Evolutionary conservation across 2,329 filamentous ascomycete species (phyloP).

Genomic region (Arthroderma uncinatum): DNA sequence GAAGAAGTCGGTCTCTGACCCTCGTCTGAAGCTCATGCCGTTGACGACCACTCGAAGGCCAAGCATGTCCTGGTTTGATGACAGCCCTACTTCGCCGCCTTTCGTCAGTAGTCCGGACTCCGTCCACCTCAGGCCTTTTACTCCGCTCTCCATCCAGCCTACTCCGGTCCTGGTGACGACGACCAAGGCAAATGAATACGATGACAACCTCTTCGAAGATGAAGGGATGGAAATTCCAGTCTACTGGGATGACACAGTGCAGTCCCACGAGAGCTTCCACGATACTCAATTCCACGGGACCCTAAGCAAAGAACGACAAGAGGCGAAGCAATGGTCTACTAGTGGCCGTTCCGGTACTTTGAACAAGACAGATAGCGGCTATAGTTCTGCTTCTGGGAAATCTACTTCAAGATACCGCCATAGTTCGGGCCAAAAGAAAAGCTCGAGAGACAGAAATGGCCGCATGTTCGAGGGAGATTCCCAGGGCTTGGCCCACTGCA

Average conservation of each 20-base stretch:
- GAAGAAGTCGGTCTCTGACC: not conserved
- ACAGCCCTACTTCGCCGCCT: not conserved
- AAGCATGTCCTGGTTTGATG: conserved; percentile 2
- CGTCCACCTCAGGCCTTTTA: not conserved
- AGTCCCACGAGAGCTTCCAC: not conserved
- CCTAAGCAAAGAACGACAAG: not conserved
- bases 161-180: not conserved
- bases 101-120: not conserved
- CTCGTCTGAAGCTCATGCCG: not conserved
- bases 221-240: conserved; percentile 2
- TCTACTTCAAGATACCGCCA: not conserved
- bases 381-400: not conserved
- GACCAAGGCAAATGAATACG: not conserved
- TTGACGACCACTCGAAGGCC: not conserved
- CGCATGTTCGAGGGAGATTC: not conserved
- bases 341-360: not conserved
- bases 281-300: not conserved
- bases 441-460: not conserved
- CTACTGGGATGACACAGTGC: conserved; percentile 3
- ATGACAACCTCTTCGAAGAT: conserved; percentile 1
- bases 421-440: not conserved
- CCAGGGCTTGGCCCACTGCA: not conserved
- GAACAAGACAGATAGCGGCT: conserved; percentile 1
- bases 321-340: not conserved
- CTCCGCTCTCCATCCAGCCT: not conserved